These are phyloP conservation scores for Nakazawaea ishiwadae DNA, from an alignment of 805 yeast genomes.

Conservation along the genomic window DNA sequence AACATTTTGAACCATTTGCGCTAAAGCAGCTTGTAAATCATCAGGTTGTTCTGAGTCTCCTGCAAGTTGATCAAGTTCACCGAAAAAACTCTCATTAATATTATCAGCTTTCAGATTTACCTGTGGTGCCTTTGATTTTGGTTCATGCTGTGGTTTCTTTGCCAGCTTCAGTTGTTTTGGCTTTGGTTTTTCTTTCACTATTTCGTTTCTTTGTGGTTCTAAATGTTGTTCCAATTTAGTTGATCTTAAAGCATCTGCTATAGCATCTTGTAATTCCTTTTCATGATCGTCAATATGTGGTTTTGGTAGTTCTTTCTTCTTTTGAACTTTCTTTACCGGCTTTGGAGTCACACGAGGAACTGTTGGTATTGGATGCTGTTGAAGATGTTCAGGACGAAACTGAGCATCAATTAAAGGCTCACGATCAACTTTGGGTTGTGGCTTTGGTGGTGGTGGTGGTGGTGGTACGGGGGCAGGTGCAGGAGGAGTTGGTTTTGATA, in stretches of 20 bases:
- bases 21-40: constrained; percentile 47
- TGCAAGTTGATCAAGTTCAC: constrained; percentile 11
- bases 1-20: constrained; percentile 32
- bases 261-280: constrained; percentile 16
- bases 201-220: background rate
- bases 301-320: background rate
- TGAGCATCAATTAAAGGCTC: no score
- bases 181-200: background rate
- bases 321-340: constrained; percentile 10
- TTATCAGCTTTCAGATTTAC: constrained; percentile 1
- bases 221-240: background rate
- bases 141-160: background rate
- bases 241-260: constrained; percentile 16
- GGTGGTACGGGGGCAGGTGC: no score
- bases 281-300: constrained; percentile 4
- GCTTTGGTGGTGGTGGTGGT: no score
- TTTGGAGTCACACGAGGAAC: background rate
- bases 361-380: constrained; percentile 14
- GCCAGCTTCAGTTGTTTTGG: background rate
- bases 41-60: constrained; percentile 17
- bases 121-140: background rate
- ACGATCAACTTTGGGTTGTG: no score
- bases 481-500: no score
- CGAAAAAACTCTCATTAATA: constrained; percentile 10
- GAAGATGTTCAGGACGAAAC: no score